Evolutionary conservation across 2,329 filamentous ascomycete species (phyloP).

Genomic region (Botrytis hyacinthi): DNA sequence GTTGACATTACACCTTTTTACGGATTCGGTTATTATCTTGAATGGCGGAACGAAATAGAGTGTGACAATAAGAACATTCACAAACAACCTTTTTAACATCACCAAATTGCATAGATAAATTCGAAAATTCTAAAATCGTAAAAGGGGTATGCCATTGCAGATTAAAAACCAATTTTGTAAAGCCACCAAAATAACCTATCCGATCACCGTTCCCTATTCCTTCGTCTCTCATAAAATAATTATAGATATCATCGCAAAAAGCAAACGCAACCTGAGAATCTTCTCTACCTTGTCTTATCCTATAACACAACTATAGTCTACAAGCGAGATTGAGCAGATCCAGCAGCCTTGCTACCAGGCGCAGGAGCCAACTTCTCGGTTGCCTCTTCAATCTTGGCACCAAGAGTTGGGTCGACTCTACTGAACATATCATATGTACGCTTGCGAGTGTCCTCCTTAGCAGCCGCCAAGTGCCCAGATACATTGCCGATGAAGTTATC

Average conservation of each 20-base stretch:
- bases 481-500: slow-evolving; percentile 61
- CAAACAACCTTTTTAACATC: background rate
- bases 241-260: slow-evolving; percentile 12
- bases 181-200: background rate
- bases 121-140: background rate
- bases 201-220: background rate
- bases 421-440: slow-evolving; percentile 61
- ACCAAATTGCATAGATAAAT: background rate
- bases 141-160: slow-evolving; percentile 13
- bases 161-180: slow-evolving; percentile 2
- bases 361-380: slow-evolving; percentile 46
- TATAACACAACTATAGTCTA: slow-evolving; percentile 2
- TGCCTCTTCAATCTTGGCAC: slow-evolving; percentile 50
- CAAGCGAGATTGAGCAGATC: slow-evolving; percentile 20
- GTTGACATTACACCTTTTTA: background rate
- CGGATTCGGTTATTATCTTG: background rate
- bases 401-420: slow-evolving; percentile 54
- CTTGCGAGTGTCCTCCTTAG: slow-evolving; percentile 53
- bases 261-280: background rate
- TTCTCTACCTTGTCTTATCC: background rate
- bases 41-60: background rate
- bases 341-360: slow-evolving; percentile 18
- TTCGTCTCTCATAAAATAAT: slow-evolving; percentile 7
- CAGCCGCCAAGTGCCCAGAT: slow-evolving; percentile 53
- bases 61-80: background rate